Base-by-base conservation (phyloP, 2,329 filamentous ascomycete species). In the Colletotrichum tanaceti region DNA sequence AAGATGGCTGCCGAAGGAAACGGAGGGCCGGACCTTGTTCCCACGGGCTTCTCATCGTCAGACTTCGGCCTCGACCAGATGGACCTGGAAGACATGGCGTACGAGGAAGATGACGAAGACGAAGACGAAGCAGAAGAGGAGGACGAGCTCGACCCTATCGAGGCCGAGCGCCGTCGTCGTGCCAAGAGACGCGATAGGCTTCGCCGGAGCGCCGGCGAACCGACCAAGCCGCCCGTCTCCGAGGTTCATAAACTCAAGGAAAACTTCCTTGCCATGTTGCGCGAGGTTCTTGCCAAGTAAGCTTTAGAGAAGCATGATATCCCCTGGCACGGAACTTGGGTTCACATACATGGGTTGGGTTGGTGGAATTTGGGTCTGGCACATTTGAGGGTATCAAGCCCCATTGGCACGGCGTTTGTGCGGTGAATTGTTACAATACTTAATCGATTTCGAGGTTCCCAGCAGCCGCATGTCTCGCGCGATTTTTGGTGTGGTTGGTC, bases 1-100 rank as follows among this genome's bases (percentile, higher is more conserved):
- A 99, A 99, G 86, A 98, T 99, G 96, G 96, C 96, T 0, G 94
- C 93, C 2, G 94, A 95, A 75, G 90, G 89, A 3, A 84, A 77
- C 7, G 77, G 77, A 11, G 83, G 81, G 59, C 79, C 81, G 20
- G 84, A 84, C 32, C 79, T 86, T 65, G 79, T 82, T 60, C 85
- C 86, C 7, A 87, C 86, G 10, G 88, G 83, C 28, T 97, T 98
- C 81, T 90, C 87, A 75, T 90, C 91, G 24, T 89, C 87, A 57
- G 96, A 99, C 80, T 99, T 99, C 81, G 96, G 96, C 0, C 83
- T 99, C 22, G 90, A 98, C 76, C 88, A 92, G 75, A 90, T 92
- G 76, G 96, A 98, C 77, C 83, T 98, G 16, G 89, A 95, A 76
- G 94, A 97, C 71, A 90, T 98, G 78, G 89, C 89, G 52, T 93